These are phyloP conservation scores for Corylus avellana DNA, from an alignment of 306 rosid species.

Conservation along the genomic window DNA sequence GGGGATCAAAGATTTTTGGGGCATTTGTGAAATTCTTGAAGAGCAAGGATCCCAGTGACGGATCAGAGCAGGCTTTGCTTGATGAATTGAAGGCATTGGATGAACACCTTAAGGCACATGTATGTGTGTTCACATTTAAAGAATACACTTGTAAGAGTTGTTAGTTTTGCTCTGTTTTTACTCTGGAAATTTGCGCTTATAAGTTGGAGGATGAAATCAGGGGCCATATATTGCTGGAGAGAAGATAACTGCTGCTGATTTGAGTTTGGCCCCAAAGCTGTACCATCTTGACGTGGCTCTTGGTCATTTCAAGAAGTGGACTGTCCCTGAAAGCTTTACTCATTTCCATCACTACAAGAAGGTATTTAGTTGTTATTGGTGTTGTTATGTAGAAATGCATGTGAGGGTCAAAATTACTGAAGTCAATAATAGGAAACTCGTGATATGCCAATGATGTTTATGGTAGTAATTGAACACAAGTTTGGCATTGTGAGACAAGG, in stretches of 20 bases:
- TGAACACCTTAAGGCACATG: conserved; percentile 82
- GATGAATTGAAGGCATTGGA: conserved; percentile 71
- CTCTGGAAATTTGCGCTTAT: conserved; percentile 18
- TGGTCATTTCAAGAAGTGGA: conserved; percentile 87
- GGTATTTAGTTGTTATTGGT: conserved; percentile 45
- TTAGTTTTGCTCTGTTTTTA: neutral
- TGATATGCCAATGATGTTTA: too few species aligned
- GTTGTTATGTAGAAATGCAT: neutral
- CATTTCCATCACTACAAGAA: conserved; percentile 56
- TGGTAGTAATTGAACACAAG: too few species aligned
- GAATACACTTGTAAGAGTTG: neutral
- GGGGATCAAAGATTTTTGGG: conserved; percentile 82
- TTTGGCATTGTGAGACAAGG: too few species aligned
- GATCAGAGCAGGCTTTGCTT: conserved; percentile 79
- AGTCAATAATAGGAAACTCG: too few species aligned
- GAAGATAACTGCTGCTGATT: conserved; percentile 78
- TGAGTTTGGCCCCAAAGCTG: conserved; percentile 90
- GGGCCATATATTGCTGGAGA: conserved; percentile 90
- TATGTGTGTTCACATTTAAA: conserved; percentile 33
- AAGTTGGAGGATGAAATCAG: conserved; percentile 39
- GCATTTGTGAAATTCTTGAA: conserved; percentile 61
- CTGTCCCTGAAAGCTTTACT: conserved; percentile 56
- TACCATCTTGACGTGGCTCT: conserved; percentile 76
- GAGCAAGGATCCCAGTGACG: conserved; percentile 89
- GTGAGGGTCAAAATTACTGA: too few species aligned